Evolutionary conservation across 2,329 filamentous ascomycete genomes (phyloP).

Genomic region (Fusarium agapanthi): DNA sequence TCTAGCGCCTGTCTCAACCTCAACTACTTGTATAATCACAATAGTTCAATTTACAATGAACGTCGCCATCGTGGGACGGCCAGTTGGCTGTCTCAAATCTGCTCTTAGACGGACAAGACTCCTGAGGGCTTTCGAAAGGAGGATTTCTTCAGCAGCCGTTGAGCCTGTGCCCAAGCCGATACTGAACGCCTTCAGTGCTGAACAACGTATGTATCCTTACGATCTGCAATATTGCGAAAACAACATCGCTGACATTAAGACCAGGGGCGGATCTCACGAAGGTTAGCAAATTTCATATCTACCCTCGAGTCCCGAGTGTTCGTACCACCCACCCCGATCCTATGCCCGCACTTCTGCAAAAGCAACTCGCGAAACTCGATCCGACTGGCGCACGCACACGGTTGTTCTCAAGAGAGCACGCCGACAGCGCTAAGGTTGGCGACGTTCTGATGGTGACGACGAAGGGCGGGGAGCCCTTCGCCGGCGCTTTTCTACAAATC

Average conservation of each 20-base stretch:
- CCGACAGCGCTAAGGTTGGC: constrained; percentile 81
- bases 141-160: constrained; percentile 56
- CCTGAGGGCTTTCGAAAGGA: constrained; percentile 55
- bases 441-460: constrained; percentile 92
- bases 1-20: constrained; percentile 36
- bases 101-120: constrained; percentile 67
- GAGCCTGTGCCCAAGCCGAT: constrained; percentile 14
- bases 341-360: constrained; percentile 70
- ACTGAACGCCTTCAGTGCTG: constrained; percentile 41
- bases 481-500: constrained; percentile 88
- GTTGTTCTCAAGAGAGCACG: constrained; percentile 81
- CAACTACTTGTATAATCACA: constrained; percentile 28
- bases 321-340: constrained; percentile 70
- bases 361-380: constrained; percentile 80
- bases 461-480: constrained; percentile 83
- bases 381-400: constrained; percentile 82
- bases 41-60: constrained; percentile 59
- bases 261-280: constrained; percentile 49
- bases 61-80: constrained; percentile 69
- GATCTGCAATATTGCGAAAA: neutral
- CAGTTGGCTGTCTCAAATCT: constrained; percentile 75
- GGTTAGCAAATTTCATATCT: constrained; percentile 58
- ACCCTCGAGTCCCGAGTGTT: constrained; percentile 65
- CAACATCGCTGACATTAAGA: constrained; percentile 18
- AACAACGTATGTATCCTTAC: constrained; percentile 47